Evolutionary conservation across 306 rosid species (phyloP), one percentile per base, ranked within the genome.

Genomic region (Chamaecrista fasciculata): DNA sequence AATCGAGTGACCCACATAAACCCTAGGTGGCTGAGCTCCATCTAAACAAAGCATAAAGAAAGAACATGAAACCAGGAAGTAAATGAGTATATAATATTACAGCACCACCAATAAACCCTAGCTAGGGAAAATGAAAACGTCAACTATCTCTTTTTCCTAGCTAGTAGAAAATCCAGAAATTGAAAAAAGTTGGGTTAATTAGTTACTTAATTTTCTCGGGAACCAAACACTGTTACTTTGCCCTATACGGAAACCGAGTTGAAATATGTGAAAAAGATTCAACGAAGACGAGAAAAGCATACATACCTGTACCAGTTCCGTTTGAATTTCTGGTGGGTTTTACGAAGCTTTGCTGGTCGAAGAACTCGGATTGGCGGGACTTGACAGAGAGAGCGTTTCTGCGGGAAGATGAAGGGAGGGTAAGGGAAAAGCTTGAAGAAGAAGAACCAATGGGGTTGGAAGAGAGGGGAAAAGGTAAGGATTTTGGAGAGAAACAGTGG

Each of bases 1-100:
- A 81, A 94, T 84, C 4, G 99, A 91, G 80, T 87, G 96, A 59
- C 92, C 88, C 62, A 94, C 99, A 79, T 73, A 94, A 79, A 75
- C 88, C 85, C 78, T 94, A 37, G 97, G 85, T 52, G 91, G 87
- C 67, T 67, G 63, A 61, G 80, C 80, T 75, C 84, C 87, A 62
- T 58, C 95, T 85, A 55, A 67, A 78, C 70, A 71, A 71, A 39
- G 72, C 70, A 61, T 18, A 29, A 21, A 77, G 74, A 62, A n/a
- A n/a, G n/a, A n/a, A n/a, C n/a, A n/a, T 43, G 14, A 84, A 70
- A 79, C 40, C 50, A 71, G 18, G 57, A 68, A 49, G 21, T 67
- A 48, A 74, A 63, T 42, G 26, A 67, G 53, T 37, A 4, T 60
- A n/a, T n/a, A n/a, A n/a, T n/a, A 69, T 52, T 58, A 71, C 37